A percentile compares a stretch with the other conserved stretches of the same genome.
Evolutionary conservation across 495 filamentous ascomycete genomes (phyloP).

Genomic region (Penicillium silybi): DNA sequence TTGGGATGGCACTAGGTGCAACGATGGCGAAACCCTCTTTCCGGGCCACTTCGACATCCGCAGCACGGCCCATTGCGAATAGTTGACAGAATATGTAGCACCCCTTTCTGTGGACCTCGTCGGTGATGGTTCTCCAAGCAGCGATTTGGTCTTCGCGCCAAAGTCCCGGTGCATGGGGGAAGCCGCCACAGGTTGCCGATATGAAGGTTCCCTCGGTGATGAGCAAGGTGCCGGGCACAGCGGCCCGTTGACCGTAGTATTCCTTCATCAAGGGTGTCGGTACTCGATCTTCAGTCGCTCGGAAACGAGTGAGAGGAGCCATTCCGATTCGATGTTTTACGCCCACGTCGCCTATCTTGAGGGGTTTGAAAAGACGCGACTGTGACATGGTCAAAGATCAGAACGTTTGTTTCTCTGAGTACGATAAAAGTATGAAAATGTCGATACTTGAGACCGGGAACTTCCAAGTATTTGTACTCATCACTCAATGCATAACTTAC

Average conservation of each 20-base stretch:
- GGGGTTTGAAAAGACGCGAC: conserved; percentile 45
- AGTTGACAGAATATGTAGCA: conserved; percentile 62
- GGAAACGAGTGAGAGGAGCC: conserved; percentile 50
- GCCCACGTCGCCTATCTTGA: conserved; percentile 39
- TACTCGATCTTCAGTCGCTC: conserved; percentile 31
- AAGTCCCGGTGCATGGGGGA: conserved; percentile 59
- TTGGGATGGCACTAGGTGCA: conserved; percentile 41
- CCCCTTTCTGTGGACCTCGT: conserved; percentile 60
- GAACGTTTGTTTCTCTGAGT: not conserved
- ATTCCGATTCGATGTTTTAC: conserved; percentile 48
- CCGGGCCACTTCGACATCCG: conserved; percentile 34
- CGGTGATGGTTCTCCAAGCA: conserved; percentile 57
- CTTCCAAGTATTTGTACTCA: not conserved
- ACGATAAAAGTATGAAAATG: not conserved
- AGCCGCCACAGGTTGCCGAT: conserved; percentile 44
- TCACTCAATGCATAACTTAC: not conserved
- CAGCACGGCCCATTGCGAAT: conserved; percentile 61
- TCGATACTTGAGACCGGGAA: not conserved
- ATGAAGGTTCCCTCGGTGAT: conserved; percentile 63
- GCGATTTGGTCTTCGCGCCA: conserved; percentile 54
- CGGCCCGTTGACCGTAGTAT: conserved; percentile 51
- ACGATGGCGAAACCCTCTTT: conserved; percentile 20
- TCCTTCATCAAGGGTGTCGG: conserved; percentile 38
- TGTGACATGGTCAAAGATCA: conserved; percentile 5
- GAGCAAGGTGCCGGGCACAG: conserved; percentile 48